Evolutionary conservation across 106 monocot genomes (phyloP).

Genomic region (Dendrobium chrysotoxum): DNA sequence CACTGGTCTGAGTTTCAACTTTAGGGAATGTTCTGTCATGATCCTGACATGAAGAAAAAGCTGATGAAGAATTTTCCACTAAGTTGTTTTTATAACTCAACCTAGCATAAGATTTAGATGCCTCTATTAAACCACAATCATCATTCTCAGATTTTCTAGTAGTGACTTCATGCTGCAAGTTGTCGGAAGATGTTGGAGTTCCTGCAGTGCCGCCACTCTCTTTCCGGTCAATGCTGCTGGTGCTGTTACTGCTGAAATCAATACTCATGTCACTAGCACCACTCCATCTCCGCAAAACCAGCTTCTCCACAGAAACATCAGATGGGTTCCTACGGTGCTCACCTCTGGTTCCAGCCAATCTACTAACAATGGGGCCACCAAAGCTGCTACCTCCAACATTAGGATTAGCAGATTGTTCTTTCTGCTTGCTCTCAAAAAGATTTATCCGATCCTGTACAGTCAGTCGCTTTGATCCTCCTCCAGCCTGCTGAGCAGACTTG

Average conservation of each 20-base stretch:
- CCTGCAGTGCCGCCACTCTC: slow-evolving; percentile 29
- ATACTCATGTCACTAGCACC: slow-evolving; percentile 98
- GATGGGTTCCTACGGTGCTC: slow-evolving; percentile 78
- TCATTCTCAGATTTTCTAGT: slow-evolving; percentile 26
- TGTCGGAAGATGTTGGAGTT: slow-evolving; percentile 53
- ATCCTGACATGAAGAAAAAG: slow-evolving; percentile 21
- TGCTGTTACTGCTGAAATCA: slow-evolving; percentile 45
- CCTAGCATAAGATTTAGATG: slow-evolving; percentile 30
- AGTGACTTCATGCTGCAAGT: slow-evolving; percentile 26
- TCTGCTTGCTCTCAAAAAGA: slow-evolving; percentile 86
- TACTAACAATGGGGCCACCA: slow-evolving; percentile 19
- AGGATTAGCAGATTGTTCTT: slow-evolving; percentile 39
- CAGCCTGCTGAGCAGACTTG: slow-evolving; percentile 19
- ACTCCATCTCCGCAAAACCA: slow-evolving; percentile 89
- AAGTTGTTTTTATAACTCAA: slow-evolving; percentile 21
- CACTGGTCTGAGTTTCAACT: slow-evolving; percentile 12
- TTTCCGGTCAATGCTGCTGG: slow-evolving; percentile 36
- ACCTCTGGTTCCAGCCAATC: slow-evolving; percentile 29
- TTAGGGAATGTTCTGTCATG: slow-evolving; percentile 9
- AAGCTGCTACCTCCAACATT: slow-evolving; percentile 11
- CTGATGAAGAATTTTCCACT: background rate
- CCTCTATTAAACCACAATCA: slow-evolving; percentile 25
- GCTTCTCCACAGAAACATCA: slow-evolving; percentile 68
- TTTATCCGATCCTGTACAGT: slow-evolving; percentile 97
- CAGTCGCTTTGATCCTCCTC: slow-evolving; percentile 42